phyloP scores from a whole-genome alignment of 805 yeast genomes.

The Wickerhamomyces chaumierensis region DNA sequence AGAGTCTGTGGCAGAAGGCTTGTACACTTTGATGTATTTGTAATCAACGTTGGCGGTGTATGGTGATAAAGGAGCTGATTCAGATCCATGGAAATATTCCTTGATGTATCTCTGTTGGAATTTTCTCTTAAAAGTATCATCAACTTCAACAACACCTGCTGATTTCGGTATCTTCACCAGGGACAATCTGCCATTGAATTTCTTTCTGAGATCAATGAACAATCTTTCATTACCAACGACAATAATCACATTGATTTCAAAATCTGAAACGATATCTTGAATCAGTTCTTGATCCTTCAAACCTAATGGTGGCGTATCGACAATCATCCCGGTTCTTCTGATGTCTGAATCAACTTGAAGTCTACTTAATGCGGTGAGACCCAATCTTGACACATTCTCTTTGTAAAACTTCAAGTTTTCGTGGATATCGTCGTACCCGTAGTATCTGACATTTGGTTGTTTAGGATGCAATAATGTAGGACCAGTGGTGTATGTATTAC shows the following conservation, averaged over 20 bases:
- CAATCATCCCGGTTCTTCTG: constrained; percentile 43
- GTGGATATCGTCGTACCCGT: constrained; percentile 51
- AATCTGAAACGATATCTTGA: constrained; percentile 46
- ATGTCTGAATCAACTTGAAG: constrained; percentile 36
- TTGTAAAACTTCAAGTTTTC: constrained; percentile 33
- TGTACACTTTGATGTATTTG: constrained; percentile 48
- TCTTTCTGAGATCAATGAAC: constrained; percentile 48
- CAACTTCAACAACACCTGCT: constrained; percentile 69
- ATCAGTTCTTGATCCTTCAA: constrained; percentile 40
- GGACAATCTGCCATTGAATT: constrained; percentile 26
- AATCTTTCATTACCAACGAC: constrained; percentile 72
- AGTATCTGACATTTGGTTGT: constrained; percentile 77
- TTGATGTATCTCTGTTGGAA: constrained; percentile 67
- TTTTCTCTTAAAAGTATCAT: constrained; percentile 56
- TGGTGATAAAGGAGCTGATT: constrained; percentile 62
- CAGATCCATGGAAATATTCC: constrained; percentile 83
- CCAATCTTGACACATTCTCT: constrained; percentile 19
- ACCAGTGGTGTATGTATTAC: constrained; percentile 69
- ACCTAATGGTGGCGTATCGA: constrained; percentile 63
- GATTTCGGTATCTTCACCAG: constrained; percentile 54
- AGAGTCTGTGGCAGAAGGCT: constrained; percentile 28
- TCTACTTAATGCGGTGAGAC: constrained; percentile 28
- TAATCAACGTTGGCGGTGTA: constrained; percentile 69
- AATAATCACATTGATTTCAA: constrained; percentile 45
- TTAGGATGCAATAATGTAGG: constrained; percentile 71